A percentile compares a stretch with the other conserved stretches of the same genome.
Evolutionary conservation across 2,329 filamentous ascomycete genomes (phyloP).

Genomic region (Coleophoma cylindrospora): DNA sequence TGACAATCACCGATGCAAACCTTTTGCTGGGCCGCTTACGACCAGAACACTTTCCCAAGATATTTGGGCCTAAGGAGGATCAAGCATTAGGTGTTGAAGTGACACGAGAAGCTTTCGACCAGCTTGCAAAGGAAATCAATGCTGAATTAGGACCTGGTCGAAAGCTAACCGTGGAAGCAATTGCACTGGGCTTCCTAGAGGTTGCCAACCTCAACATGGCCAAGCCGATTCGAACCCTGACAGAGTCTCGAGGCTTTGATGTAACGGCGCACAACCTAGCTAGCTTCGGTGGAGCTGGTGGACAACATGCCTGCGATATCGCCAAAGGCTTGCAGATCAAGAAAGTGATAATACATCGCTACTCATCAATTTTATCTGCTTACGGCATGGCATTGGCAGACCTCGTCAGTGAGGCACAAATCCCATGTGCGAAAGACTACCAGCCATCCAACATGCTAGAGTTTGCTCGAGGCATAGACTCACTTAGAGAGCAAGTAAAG

Average conservation of each 20-base stretch:
- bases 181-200: conserved; percentile 59
- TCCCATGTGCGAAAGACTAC: conserved; percentile 61
- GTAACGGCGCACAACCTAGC: conserved; percentile 81
- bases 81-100: conserved; percentile 71
- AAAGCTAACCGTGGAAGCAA: conserved; percentile 59
- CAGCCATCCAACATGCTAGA: conserved; percentile 37
- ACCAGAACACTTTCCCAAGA: conserved; percentile 88
- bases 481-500: conserved; percentile 64
- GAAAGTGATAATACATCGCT: background rate
- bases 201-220: conserved; percentile 91
- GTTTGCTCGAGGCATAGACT: conserved; percentile 38
- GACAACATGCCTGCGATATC: conserved; percentile 72
- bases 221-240: conserved; percentile 80
- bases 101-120: conserved; percentile 68
- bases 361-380: conserved; percentile 53
- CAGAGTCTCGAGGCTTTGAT: conserved; percentile 86
- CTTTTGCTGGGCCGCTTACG: conserved; percentile 76
- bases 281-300: conserved; percentile 87
- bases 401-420: conserved; percentile 84
- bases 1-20: conserved; percentile 90
- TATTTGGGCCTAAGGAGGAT: conserved; percentile 85
- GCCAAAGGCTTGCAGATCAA: background rate
- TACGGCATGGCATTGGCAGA: conserved; percentile 92
- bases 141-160: conserved; percentile 41
- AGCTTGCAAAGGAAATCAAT: conserved; percentile 74